Percentiles rank a stretch among this genome's conserved stretches.
These are phyloP conservation scores for Wallacemonas sp. DNA, from an alignment of 208 protist genomes.

Conservation along the genomic window DNA sequence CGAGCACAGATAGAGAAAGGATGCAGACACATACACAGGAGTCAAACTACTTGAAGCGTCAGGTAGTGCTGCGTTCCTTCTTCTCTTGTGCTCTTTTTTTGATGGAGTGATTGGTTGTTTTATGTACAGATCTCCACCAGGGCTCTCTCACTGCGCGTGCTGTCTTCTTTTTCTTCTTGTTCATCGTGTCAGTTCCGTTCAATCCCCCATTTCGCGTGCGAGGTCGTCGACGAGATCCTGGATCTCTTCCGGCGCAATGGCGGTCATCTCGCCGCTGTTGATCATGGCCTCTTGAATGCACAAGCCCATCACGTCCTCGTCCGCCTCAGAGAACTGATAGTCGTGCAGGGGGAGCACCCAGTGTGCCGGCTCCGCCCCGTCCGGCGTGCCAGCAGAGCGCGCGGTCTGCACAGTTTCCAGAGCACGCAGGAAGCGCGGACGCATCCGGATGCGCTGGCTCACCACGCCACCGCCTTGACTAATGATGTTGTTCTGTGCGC, in stretches of 20 bases:
- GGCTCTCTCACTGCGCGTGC: too few species aligned
- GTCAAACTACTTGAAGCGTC: too few species aligned
- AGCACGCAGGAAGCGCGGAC: conserved; percentile 14
- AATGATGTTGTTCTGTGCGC: conserved; percentile 8
- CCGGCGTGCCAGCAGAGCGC: too few species aligned
- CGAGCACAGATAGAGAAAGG: background rate
- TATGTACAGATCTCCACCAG: too few species aligned
- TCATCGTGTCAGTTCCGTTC: too few species aligned
- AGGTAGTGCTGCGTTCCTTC: too few species aligned
- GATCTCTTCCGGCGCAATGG: conserved; percentile 10
- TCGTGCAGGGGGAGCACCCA: conserved; percentile 46
- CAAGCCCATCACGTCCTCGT: conserved; percentile 47
- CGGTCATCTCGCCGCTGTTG: conserved; percentile 17
- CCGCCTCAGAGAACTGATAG: conserved; percentile 39
- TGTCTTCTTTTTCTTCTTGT: too few species aligned
- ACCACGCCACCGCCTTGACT: background rate
- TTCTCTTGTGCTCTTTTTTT: too few species aligned
- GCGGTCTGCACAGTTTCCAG: background rate
- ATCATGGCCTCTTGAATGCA: conserved; percentile 57
- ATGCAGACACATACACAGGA: conserved; percentile 15
- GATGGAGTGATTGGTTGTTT: too few species aligned
- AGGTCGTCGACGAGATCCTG: conserved; percentile 15
- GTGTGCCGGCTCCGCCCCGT: background rate
- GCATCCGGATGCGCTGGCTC: conserved; percentile 2
- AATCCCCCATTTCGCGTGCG: too few species aligned